A percentile compares a stretch with the other conserved stretches of the same genome.
phyloP scores from a whole-genome alignment of 805 yeast species.

The Lachancea dasiensis region DNA sequence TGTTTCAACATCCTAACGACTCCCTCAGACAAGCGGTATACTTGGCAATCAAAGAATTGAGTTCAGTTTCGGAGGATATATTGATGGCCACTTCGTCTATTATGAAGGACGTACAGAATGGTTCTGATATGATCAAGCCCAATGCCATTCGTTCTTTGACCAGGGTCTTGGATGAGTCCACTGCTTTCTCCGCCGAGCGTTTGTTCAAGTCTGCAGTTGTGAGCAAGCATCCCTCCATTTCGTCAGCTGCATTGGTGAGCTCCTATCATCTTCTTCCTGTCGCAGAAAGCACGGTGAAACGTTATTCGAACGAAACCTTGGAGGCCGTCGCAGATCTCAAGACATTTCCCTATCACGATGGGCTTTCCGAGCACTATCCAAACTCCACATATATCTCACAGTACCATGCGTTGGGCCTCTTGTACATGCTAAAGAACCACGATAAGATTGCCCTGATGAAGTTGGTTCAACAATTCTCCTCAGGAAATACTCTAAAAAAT shows the following conservation, averaged over 20 bases:
- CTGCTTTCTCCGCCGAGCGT: slow-evolving; percentile 91
- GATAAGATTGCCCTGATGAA: slow-evolving; percentile 93
- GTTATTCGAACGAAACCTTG: slow-evolving; percentile 91
- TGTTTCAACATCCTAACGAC: slow-evolving; percentile 83
- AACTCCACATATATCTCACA: slow-evolving; percentile 78
- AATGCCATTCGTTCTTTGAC: slow-evolving; percentile 90
- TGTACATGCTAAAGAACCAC: slow-evolving; percentile 81
- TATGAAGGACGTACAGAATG: slow-evolving; percentile 95
- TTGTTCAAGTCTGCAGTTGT: slow-evolving; percentile 88
- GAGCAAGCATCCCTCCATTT: slow-evolving; percentile 77
- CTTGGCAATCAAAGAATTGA: slow-evolving; percentile 86
- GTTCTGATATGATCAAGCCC: slow-evolving; percentile 81
- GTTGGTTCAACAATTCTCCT: slow-evolving; percentile 70
- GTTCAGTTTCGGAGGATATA: slow-evolving; percentile 79
- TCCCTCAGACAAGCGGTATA: slow-evolving; percentile 89
- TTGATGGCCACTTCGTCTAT: slow-evolving; percentile 97
- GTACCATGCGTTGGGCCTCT: slow-evolving; percentile 90
- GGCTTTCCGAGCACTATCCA: slow-evolving; percentile 45
- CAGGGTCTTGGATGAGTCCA: slow-evolving; percentile 81
- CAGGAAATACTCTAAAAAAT: slow-evolving; percentile 58
- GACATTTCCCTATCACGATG: slow-evolving; percentile 36
- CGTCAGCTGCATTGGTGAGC: slow-evolving; percentile 91
- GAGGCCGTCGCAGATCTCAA: slow-evolving; percentile 62
- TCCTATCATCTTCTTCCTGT: slow-evolving; percentile 86
- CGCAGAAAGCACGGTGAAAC: slow-evolving; percentile 84